Evolutionary conservation across 2,329 filamentous ascomycete genomes (phyloP), one percentile per base, ranked within the genome.

Genomic region (Pseudogymnoascus sp.): DNA sequence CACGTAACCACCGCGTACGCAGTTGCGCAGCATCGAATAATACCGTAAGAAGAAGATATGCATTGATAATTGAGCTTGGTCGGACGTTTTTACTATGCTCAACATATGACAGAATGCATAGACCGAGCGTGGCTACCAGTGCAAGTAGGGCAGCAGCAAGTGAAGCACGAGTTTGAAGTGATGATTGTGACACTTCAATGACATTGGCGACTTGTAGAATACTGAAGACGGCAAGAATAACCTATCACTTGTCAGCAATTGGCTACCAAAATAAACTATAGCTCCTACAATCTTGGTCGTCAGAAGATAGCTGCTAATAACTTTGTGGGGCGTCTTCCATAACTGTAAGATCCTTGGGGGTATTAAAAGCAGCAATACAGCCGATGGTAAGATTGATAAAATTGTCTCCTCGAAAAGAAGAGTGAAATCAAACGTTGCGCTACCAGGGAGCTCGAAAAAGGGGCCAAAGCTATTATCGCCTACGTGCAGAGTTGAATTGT

Each of bases 361-460:
- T 14, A 68, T 21, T 9, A 67, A 42, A 16, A 70, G 38, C 36
- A 72, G 40, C 9, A 72, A 62, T 4, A 70, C 28, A 62, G 65
- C 60, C 4, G 68, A 68, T 6, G 70, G 70, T 28, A 53, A 36
- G n/a, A 72, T 70, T 16, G 69, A 68, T 14, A 72, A 53, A 8
- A 71, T 69, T 8, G 68, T 65, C 59, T 72, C 69, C 61, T 72
- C 70, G 43, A 72, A 72, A 0, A 71, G 53, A 16, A 72, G 64
- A 38, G 69, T 70, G 63, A 72, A 72, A 62, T 71, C 68, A 31
- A 71, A 70, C 21, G 65, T 64, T 18, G 11, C 16, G 31, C 31
- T 61, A 12, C 61, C 62, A 28, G 64, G 62, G 31, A 64, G 31
- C 9, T 66, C 1, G 14, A 67, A 61, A 16, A 67, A 63, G 3